Base-by-base conservation (phyloP, 1,139 yeast genomes). In the Scheffersomyces insectosa region DNA sequence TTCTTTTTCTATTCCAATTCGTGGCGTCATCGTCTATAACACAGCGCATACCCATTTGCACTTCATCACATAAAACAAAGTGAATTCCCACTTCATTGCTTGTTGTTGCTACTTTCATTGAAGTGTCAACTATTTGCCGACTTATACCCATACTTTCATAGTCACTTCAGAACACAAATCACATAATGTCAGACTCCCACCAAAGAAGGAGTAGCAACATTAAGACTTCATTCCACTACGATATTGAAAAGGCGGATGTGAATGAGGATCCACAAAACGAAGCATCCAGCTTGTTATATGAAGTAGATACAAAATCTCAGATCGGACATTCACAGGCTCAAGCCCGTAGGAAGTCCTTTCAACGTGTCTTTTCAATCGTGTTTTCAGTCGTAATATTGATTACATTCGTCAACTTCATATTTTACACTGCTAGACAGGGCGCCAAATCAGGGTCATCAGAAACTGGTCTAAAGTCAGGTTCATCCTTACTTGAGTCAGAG, bases 191-290 rank as follows among this genome's bases (percentile, higher is more conserved):
- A 9, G 38, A 44, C 27, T 47, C 50, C 6, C 50, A 47, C 40
- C 48, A 47, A 16, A 43, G 50, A 35, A 37, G 48, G 20, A 33
- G 44, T 28, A 45, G 44, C 36, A 30, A 40, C 14, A 45, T 43
- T 6, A 45, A 39, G 36, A 43, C 51, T 4, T 51, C 56, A 3
- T 54, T 55, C 41, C 51, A 48, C 39, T 45, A 51, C 31, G 59
- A 55, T 38, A 44, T 54, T 29, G 59, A 55, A 36, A 54, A 54
- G 39, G 40, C 44, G 23, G 42, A 33, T 15, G 25, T 31, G 3
- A 20, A 10, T 10, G 15, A 11, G 15, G 20, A 15, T n/a, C 20
- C 38, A 38, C 28, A 38, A 34, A 30, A 20, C 37, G 14, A 31
- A 10, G 11, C 13, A 36, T 11, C 28, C 25, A 12, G 28, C 20